These are phyloP conservation scores for Phytopythium delawarense DNA, from an alignment of 352 stramenopile genomes.

Conservation along the genomic window DNA sequence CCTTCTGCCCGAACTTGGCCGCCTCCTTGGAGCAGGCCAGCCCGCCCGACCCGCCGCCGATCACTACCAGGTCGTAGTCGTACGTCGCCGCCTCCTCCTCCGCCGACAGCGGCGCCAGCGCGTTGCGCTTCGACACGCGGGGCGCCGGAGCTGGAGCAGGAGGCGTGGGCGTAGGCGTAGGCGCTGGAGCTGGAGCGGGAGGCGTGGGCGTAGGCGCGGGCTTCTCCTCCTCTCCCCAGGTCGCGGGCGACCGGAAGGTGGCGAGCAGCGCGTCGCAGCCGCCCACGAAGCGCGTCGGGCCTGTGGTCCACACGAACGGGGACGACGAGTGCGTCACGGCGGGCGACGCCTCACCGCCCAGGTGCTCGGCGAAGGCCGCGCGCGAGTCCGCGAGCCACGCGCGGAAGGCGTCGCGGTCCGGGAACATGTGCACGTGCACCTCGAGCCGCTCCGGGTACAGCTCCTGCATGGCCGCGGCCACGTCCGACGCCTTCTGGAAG, in stretches of 20 bases:
- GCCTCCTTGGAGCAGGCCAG: slow-evolving; percentile 96
- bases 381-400: slow-evolving; percentile 42
- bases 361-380: slow-evolving; percentile 26
- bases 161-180: too few relatives aligned
- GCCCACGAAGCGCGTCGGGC: slow-evolving; percentile 52
- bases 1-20: slow-evolving; percentile 89
- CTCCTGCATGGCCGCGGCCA: slow-evolving; percentile 56
- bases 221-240: slow-evolving; percentile 7
- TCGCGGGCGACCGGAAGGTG: slow-evolving; percentile 49
- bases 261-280: slow-evolving; percentile 62
- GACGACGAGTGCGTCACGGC: slow-evolving; percentile 57
- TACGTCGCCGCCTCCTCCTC: slow-evolving; percentile 35
- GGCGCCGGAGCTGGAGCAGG: neutral
- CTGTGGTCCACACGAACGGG: slow-evolving; percentile 69
- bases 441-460: slow-evolving; percentile 54
- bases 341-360: slow-evolving; percentile 30
- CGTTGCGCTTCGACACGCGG: neutral
- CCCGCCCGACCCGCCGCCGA: slow-evolving; percentile 81
- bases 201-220: neutral
- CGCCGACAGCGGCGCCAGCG: neutral
- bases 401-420: slow-evolving; percentile 54
- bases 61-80: slow-evolving; percentile 84
- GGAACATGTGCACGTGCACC: slow-evolving; percentile 43
- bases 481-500: slow-evolving; percentile 56
- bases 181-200: neutral